Base-by-base conservation (phyloP, 2,329 filamentous ascomycete species). In the Diplodia intermedia region DNA sequence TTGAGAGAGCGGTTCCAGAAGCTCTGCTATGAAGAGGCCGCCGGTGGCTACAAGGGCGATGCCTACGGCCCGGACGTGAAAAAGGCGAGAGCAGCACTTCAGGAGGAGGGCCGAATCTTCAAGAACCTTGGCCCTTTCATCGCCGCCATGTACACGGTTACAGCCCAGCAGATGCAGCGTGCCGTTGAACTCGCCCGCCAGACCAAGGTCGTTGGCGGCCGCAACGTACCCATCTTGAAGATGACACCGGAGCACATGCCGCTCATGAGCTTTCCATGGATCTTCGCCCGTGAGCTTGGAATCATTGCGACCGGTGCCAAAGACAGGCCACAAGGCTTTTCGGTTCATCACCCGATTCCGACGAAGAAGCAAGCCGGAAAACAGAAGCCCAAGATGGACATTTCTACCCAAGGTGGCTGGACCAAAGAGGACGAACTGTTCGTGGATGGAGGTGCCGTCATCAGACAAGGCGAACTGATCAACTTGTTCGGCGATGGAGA, bases 251-350 rank as follows among this genome's bases (percentile, higher is more conserved):
- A 91, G 82, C 91, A 82, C 2, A 90, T 93, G 84, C 94, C 95
- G 0, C 82, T 98, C 9, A 95, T 97, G 73, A 95, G 90, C 69
- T 98, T 97, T 73, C 94, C 95, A 0, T 99, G 95, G 95, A 82
- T 98, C 1, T 97, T 98, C 71, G 84, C 89, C 14, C 84, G 86
- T 54, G 86, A 93, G 69, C 82, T 97, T 4, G 89, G 90, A 1
- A 84, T 85, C 57, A 89, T 97, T 72, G 91, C 90, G 1, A 87
- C 14, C 1, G 65, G 56, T 20, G 33, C 15, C 11, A 20, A 43
- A 20, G 47, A 23, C 18, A 29, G 11, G 3, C 43, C 38, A 8
- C 29, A 67, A 38, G 31, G 43, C 14, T 26, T 52, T 8, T 18
- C 31, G 7, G n/a, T 29, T 8, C 65, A 67, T 7, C 29, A 47